These are phyloP conservation scores for Colletotrichum coccodes DNA, from an alignment of 2,329 filamentous ascomycete species.

Conservation along the genomic window DNA sequence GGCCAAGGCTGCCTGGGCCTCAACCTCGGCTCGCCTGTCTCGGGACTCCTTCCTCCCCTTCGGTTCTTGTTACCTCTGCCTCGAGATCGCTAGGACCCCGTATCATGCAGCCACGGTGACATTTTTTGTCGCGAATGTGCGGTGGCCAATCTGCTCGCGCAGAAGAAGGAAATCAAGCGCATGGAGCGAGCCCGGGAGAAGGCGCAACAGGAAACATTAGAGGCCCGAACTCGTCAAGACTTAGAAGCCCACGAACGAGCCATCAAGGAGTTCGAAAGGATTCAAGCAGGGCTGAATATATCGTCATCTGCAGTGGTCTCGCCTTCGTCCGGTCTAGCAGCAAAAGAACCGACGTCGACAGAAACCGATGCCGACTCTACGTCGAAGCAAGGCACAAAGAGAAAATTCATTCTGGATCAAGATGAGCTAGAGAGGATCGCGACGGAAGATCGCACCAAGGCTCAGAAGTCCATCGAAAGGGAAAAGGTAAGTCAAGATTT, in stretches of 20 bases:
- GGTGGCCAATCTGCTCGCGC: constrained; percentile 87
- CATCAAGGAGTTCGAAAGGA: constrained; percentile 83
- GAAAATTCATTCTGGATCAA: constrained; percentile 84
- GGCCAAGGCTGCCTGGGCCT: constrained; percentile 84
- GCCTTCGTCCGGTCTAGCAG: background rate
- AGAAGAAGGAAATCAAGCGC: constrained; percentile 91
- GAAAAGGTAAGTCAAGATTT: constrained; percentile 67
- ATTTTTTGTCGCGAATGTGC: constrained; percentile 97
- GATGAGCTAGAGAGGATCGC: constrained; percentile 79
- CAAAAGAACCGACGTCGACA: background rate
- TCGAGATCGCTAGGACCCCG: constrained; percentile 84
- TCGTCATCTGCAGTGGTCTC: constrained; percentile 26
- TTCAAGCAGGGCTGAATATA: constrained; percentile 75
- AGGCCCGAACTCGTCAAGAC: constrained; percentile 68
- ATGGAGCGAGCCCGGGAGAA: constrained; percentile 73
- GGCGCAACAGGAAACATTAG: constrained; percentile 69
- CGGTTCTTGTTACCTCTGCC: constrained; percentile 87
- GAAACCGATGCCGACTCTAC: background rate
- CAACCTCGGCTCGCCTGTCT: constrained; percentile 82
- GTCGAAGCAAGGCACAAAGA: constrained; percentile 58
- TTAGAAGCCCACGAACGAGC: constrained; percentile 77
- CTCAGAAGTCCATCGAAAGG: constrained; percentile 75
- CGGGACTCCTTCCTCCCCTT: constrained; percentile 95
- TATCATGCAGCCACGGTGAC: constrained; percentile 86
- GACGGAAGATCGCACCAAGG: constrained; percentile 74